Base-by-base conservation (phyloP, 208 protist species). In the Leishmania turanica region DNA sequence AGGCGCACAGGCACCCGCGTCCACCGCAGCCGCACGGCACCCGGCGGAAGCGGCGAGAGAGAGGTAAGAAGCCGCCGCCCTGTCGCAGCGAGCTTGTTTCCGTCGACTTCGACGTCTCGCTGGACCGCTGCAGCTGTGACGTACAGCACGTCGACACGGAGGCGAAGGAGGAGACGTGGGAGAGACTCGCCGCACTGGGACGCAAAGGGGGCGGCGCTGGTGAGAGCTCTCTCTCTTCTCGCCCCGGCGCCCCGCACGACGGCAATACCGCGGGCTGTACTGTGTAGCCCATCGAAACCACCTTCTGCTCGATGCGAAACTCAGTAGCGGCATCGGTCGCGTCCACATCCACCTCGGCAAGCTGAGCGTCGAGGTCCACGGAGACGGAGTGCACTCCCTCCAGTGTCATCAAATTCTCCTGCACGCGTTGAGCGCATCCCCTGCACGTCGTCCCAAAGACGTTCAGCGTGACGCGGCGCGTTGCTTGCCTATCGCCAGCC, bases 401-500 rank as follows among this genome's bases (percentile, higher is more conserved):
- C 15, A 89, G 4, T 15, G 47, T 7, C 27, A 42, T 37, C 45
- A 95, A 58, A 2, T 47, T 73, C 54, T 71, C 83, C 71, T 92
- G 87, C 27, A 97, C 84, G 15, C 80, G 81, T 49, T 60, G 73
- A 13, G 93, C 87, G 69, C 93, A 96, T 15, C 84, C 83, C 40
- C 79, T 80, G 79, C 94, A 97, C 62, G 90, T 92, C 94, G 96
- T 97, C 42, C 93, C 95, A 3, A 58, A 79, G 24, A 95, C 84
- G 54, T 31, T 56, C n/a, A 84, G 27, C 13, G 56, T 60, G 53
- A 66, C 47, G 80, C 66, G 24, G n/a, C n/a, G 47, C 27, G 13
- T 53, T 1, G 68, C 1, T 1, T 21, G 3, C 27, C 15, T 21
- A 31, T 19, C 37, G 49, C 58, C 47, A 27, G 27, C 51, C 51